Evolutionary conservation across 108 stramenopile genomes (phyloP).

Genomic region (Nannochloropsis salina): DNA sequence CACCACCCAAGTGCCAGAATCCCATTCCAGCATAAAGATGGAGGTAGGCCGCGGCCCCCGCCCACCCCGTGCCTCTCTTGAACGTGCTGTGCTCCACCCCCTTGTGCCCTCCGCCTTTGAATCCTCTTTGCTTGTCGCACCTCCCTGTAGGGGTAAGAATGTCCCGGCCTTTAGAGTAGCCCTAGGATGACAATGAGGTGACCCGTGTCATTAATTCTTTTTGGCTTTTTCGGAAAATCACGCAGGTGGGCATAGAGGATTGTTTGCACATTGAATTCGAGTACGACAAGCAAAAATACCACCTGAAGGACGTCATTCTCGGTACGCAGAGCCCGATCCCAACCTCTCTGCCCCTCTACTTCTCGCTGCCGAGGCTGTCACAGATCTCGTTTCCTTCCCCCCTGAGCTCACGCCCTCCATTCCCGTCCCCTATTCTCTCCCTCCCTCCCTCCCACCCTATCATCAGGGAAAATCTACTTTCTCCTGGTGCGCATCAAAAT

Average conservation of each 20-base stretch:
- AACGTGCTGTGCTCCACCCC: background rate
- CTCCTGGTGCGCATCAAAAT: slow-evolving; percentile 95
- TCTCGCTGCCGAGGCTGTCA: background rate
- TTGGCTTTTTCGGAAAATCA: no score
- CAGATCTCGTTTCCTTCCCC: background rate
- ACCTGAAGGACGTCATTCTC: slow-evolving; percentile 84
- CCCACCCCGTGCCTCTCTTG: background rate
- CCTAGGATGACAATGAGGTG: no score
- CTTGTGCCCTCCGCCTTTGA: background rate
- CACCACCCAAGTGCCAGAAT: slow-evolving; percentile 37
- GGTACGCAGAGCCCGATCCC: slow-evolving; percentile 51
- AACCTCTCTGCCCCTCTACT: background rate
- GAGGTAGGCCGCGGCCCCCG: slow-evolving; percentile 62
- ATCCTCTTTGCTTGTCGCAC: background rate
- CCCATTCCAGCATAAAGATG: slow-evolving; percentile 76
- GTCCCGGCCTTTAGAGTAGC: no score
- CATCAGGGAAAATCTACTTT: slow-evolving; percentile 76
- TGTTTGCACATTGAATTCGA: slow-evolving; percentile 99
- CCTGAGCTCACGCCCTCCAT: background rate
- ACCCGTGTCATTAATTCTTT: no score
- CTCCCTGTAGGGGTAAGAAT: no score
- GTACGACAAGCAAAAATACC: slow-evolving; percentile 84
- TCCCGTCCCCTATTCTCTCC: background rate
- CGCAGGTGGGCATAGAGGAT: slow-evolving; percentile 90
- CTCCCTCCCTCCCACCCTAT: background rate